Base-by-base conservation (phyloP, 2,329 filamentous ascomycete species). In the Chaetomium olivaceum region DNA sequence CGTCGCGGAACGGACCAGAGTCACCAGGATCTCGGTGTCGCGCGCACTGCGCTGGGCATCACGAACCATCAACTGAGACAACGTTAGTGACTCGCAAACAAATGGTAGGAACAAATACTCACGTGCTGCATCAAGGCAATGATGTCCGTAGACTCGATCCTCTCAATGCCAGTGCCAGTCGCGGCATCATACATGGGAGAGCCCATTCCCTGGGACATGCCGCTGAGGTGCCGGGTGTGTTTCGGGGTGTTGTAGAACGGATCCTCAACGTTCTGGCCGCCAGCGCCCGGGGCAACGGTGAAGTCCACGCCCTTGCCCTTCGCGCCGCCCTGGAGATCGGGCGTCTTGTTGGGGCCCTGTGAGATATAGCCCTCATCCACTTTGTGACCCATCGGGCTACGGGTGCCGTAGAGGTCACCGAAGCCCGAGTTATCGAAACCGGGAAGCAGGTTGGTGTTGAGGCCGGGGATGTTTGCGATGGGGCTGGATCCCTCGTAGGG, bases 111-210 rank as follows among this genome's bases (percentile, higher is more conserved):
- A 27, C 19, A 36, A 46, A 56, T 59, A 82, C 87, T 83, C 79
- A 89, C 86, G 77, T 99, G 95, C 75, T 99, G 94, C 95, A 99
- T 99, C 67, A 99, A 81, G 27, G 94, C 92, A 69, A 99, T 91
- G 72, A 99, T 96, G 74, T 99, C 95, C 79, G 96, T 95, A 55
- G 93, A 97, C 76, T 98, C 90, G 60, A 99, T 98, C 57, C 90
- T 86, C 71, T 98, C 93, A 61, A 97, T 91, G 39, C 93, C 93
- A 68, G 87, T 89, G 61, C 94, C 94, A 1, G 91, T 96, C 3
- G 93, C 86, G 66, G 91, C 89, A 75, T 99, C 95, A 74, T 97
- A 98, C 23, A 98, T 82, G 2, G 94, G 93, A 33, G 93, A 95
- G 3, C 83, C 85, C 85, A 97, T 92, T 55, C 93, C 94, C 74